Evolutionary conservation across 331 rosid species (phyloP).

Genomic region (Quercus lobata): DNA sequence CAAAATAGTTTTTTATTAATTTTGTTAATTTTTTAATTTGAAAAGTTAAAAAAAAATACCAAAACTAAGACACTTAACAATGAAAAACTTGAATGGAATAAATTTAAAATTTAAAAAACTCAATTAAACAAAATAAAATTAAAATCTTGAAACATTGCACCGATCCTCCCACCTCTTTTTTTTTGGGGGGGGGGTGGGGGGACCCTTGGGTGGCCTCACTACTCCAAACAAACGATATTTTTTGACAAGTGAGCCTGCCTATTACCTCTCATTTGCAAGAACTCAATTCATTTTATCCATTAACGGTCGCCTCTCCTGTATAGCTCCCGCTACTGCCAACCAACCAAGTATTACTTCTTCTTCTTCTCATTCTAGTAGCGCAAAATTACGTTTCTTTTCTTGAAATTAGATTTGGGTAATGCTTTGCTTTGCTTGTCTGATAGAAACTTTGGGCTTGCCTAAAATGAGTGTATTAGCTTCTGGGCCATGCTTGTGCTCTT

Average conservation of each 20-base stretch:
- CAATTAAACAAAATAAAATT: too few relatives aligned
- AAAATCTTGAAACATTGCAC: too few relatives aligned
- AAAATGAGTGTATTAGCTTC: neutral
- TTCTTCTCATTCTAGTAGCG: neutral
- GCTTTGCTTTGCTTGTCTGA: neutral
- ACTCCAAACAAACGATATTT: neutral
- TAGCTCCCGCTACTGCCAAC: neutral
- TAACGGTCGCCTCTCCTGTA: conserved; percentile 18
- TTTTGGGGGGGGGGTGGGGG: too few relatives aligned
- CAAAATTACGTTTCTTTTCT: neutral
- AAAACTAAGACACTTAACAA: too few relatives aligned
- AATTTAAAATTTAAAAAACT: too few relatives aligned
- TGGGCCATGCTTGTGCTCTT: neutral
- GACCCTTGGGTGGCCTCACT: too few relatives aligned
- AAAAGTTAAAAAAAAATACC: too few relatives aligned
- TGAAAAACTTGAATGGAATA: too few relatives aligned
- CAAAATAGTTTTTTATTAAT: too few relatives aligned
- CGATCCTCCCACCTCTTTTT: too few relatives aligned
- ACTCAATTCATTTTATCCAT: neutral
- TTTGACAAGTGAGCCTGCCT: neutral
- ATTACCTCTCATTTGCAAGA: neutral
- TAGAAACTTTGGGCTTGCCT: neutral
- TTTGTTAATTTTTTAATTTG: too few relatives aligned
- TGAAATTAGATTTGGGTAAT: neutral
- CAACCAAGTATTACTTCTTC: neutral